phyloP scores from a whole-genome alignment of 352 stramenopile genomes.

The Pythium myriotylum region DNA sequence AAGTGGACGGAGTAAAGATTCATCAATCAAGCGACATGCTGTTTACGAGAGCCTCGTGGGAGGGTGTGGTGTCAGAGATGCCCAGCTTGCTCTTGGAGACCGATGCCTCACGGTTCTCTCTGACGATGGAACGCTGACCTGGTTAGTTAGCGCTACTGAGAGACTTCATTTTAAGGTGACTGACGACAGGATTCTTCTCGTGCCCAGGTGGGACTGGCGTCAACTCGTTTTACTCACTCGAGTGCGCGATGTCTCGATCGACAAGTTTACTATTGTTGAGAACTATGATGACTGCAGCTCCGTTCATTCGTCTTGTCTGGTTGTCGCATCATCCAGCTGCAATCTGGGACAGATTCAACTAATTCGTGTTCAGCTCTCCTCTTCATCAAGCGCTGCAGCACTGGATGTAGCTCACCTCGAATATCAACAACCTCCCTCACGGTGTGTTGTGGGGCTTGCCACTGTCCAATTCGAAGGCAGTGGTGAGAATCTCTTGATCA shows the following conservation, averaged over 20 bases:
- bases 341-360: too few species aligned
- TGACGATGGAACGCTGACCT: slow-evolving; percentile 8
- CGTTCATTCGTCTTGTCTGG: background rate
- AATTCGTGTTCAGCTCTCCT: background rate
- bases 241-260: background rate
- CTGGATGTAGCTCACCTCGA: too few species aligned
- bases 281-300: background rate
- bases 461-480: background rate
- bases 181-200: background rate
- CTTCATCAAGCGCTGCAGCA: background rate
- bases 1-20: slow-evolving; percentile 9
- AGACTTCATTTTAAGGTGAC: background rate
- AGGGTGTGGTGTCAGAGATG: slow-evolving; percentile 12
- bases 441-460: too few species aligned
- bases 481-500: background rate
- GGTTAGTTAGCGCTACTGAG: slow-evolving; percentile 5
- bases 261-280: slow-evolving; percentile 3
- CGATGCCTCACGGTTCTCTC: slow-evolving; percentile 26
- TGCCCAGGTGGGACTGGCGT: slow-evolving; percentile 32
- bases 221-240: slow-evolving; percentile 13
- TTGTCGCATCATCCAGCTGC: background rate
- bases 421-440: too few species aligned
- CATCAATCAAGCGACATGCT: slow-evolving; percentile 7
- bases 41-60: slow-evolving; percentile 9
- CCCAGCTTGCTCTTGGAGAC: slow-evolving; percentile 6